phyloP scores from a whole-genome alignment of 305 asterid genomes.

The Fraxinus albicans region DNA sequence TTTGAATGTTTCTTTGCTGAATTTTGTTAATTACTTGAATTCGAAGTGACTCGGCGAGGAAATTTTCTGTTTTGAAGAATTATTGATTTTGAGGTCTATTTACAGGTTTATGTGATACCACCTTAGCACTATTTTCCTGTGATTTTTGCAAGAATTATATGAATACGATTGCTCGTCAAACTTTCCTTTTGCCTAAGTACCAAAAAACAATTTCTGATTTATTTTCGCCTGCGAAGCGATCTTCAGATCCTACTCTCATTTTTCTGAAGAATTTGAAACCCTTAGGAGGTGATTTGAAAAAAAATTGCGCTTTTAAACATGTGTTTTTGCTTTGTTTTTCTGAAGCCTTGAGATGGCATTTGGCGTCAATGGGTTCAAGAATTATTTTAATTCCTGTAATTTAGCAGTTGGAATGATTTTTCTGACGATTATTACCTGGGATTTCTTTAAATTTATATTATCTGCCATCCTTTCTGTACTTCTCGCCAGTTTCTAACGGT shows the following conservation, averaged over 20 bases:
- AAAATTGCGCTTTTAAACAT: neutral
- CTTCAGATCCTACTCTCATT: conserved; percentile 3
- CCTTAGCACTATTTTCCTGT: neutral
- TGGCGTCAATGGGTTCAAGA: neutral
- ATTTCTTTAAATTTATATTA: conserved; percentile 2
- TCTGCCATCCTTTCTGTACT: neutral
- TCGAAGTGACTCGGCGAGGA: neutral
- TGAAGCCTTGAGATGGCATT: neutral
- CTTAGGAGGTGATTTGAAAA: conserved; percentile 15
- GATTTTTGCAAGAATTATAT: neutral
- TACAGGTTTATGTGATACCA: conserved; percentile 16
- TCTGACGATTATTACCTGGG: neutral
- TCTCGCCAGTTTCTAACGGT: neutral
- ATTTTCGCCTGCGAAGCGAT: conserved; percentile 32
- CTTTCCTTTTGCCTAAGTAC: neutral
- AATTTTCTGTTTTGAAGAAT: neutral
- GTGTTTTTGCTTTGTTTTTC: neutral
- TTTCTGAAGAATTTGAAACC: conserved; percentile 14
- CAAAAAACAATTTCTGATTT: neutral
- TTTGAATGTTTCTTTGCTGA: neutral
- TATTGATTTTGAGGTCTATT: conserved; percentile 3
- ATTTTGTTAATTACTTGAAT: neutral
- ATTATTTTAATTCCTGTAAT: neutral
- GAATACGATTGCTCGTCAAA: neutral
- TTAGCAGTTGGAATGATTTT: neutral